phyloP scores from a whole-genome alignment of 352 stramenopile species.

The Paralagenidium karlingii region DNA sequence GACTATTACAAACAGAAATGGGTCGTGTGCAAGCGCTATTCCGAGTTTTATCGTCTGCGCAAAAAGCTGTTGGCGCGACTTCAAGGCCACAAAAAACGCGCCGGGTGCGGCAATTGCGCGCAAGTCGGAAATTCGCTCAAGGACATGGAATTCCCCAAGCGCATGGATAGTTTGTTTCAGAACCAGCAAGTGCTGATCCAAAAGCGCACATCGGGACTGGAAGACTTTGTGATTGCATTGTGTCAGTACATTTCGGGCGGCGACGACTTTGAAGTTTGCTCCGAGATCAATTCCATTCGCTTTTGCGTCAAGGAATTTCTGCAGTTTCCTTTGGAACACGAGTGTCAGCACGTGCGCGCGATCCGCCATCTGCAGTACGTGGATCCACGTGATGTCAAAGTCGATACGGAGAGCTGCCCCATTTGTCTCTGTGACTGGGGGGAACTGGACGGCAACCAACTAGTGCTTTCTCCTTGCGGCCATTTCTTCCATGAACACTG shows the following conservation, averaged over 20 bases:
- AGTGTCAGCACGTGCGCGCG: slow-evolving; percentile 66
- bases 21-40: slow-evolving; percentile 82
- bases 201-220: slow-evolving; percentile 44
- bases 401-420: slow-evolving; percentile 70
- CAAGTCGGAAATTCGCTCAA: slow-evolving; percentile 43
- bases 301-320: slow-evolving; percentile 76
- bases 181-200: slow-evolving; percentile 42
- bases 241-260: slow-evolving; percentile 51
- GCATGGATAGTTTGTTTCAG: slow-evolving; percentile 67
- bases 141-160: slow-evolving; percentile 55
- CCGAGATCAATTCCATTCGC: slow-evolving; percentile 47
- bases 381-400: slow-evolving; percentile 61
- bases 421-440: slow-evolving; percentile 79
- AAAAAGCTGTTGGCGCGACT: slow-evolving; percentile 56
- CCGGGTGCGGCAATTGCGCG: slow-evolving; percentile 34
- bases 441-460: slow-evolving; percentile 69
- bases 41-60: slow-evolving; percentile 71
- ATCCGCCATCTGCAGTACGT: slow-evolving; percentile 79
- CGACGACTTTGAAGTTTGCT: slow-evolving; percentile 30
- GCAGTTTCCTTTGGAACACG: slow-evolving; percentile 71
- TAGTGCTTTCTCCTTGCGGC: slow-evolving; percentile 65
- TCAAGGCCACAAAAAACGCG: slow-evolving; percentile 37
- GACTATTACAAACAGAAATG: slow-evolving; percentile 85
- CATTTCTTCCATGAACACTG: slow-evolving; percentile 84
- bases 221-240: slow-evolving; percentile 67